Evolutionary conservation across 2,329 filamentous ascomycete species (phyloP).

Genomic region (Epichloe elymi): DNA sequence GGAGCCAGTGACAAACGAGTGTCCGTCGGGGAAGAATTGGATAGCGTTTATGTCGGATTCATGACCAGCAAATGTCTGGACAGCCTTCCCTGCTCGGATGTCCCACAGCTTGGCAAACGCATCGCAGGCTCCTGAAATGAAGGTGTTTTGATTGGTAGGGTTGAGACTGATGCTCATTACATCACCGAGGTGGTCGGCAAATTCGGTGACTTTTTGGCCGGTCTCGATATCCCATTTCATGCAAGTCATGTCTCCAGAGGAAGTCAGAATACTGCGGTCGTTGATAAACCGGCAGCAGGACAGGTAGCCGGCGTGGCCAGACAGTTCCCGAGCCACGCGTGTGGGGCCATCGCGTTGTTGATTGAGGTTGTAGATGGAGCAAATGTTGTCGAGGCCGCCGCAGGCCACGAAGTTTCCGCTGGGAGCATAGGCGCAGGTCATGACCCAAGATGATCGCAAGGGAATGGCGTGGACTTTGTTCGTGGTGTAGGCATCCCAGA

Average conservation of each 20-base stretch:
- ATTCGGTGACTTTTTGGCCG: constrained; percentile 92
- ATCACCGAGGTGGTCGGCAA: constrained; percentile 93
- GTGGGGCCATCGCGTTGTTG: constrained; percentile 91
- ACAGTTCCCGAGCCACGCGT: constrained; percentile 86
- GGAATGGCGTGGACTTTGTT: constrained; percentile 99
- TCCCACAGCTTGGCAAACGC: constrained; percentile 99
- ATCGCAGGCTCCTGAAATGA: constrained; percentile 98
- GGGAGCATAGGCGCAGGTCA: constrained; percentile 98
- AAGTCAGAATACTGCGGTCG: constrained; percentile 93
- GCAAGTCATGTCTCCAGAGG: constrained; percentile 98
- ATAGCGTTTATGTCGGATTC: constrained; percentile 99
- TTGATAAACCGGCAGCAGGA: constrained; percentile 99
- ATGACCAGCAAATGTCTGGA: constrained; percentile 96
- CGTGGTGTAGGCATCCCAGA: constrained; percentile 99
- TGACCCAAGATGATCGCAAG: constrained; percentile 95
- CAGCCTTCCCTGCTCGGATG: constrained; percentile 93
- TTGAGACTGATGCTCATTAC: constrained; percentile 99
- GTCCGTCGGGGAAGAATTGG: constrained; percentile 97
- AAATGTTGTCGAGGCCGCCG: constrained; percentile 97
- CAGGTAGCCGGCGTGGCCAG: constrained; percentile 91
- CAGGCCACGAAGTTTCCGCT: constrained; percentile 98
- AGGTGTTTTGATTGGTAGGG: constrained; percentile 97
- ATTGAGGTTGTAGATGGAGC: constrained; percentile 98
- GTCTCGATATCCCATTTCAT: constrained; percentile 99
- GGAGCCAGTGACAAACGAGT: constrained; percentile 94